A percentile compares a stretch with the other conserved stretches of the same genome.
These are phyloP conservation scores for Pleodorina starrii DNA, from an alignment of 139 green algal genomes.

Conservation along the genomic window DNA sequence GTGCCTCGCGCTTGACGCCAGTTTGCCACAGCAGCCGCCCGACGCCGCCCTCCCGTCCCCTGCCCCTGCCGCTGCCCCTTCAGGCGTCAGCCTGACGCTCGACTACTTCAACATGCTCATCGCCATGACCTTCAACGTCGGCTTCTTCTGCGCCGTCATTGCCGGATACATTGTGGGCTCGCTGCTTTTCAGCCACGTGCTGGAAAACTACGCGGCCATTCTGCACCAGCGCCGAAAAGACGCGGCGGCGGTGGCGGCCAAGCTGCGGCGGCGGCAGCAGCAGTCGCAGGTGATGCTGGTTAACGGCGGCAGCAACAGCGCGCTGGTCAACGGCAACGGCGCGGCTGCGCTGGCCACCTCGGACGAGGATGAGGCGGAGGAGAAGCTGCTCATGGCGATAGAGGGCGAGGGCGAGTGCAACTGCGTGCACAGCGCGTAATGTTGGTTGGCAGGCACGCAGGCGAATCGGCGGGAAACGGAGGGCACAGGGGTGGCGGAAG, in stretches of 20 bases:
- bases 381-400: constrained; percentile 3
- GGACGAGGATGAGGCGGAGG: constrained; percentile 23
- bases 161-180: constrained; percentile 59
- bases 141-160: constrained; percentile 70
- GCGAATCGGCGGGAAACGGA: too few species aligned
- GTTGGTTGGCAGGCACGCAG: too few species aligned
- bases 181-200: constrained; percentile 57
- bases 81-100: constrained; percentile 46
- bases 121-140: constrained; percentile 77
- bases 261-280: background rate
- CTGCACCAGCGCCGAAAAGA: constrained; percentile 25
- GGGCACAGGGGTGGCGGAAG: too few species aligned
- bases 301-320: background rate
- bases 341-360: background rate
- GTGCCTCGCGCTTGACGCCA: too few species aligned
- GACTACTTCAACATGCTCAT: constrained; percentile 74
- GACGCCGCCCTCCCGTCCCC: too few species aligned
- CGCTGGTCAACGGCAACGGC: background rate
- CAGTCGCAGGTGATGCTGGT: background rate
- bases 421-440: constrained; percentile 44
- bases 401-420: constrained; percentile 43
- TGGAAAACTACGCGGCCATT: constrained; percentile 50
- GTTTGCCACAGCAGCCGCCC: too few species aligned
- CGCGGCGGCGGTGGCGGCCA: background rate
- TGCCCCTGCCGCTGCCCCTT: too few species aligned